phyloP scores from a whole-genome alignment of 75 land plant genomes.

The Pinus albicaulis region DNA sequence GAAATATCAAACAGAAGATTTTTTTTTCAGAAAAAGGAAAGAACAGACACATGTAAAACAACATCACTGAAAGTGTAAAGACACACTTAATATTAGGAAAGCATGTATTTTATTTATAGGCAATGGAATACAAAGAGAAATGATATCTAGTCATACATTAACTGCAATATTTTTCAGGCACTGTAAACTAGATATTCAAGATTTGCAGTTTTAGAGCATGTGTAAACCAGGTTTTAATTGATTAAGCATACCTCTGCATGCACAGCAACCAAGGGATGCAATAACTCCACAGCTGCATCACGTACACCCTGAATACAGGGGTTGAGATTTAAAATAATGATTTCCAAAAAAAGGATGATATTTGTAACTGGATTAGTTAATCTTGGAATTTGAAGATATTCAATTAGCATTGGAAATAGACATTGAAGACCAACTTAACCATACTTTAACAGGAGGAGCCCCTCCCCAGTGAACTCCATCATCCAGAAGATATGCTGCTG shows the following conservation, averaged over 20 bases:
- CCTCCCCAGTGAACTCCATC: constrained; percentile 92
- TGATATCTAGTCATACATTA: no score
- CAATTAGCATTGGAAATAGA: not conserved
- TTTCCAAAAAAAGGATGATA: not conserved
- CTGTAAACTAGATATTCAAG: not conserved
- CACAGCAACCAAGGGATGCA: constrained; percentile 83
- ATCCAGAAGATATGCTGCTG: constrained; percentile 78
- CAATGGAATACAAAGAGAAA: not conserved
- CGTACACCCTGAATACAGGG: constrained; percentile 83
- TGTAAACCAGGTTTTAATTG: not conserved
- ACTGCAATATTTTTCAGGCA: not conserved
- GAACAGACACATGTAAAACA: not conserved
- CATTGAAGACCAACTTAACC: not conserved
- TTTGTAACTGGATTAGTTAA: not conserved
- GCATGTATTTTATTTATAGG: not conserved
- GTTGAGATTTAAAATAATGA: not conserved
- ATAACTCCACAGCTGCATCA: constrained; percentile 89
- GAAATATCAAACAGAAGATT: not conserved
- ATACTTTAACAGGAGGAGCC: constrained; percentile 93
- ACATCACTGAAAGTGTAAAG: not conserved
- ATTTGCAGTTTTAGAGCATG: not conserved
- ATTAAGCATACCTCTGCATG: constrained; percentile 89
- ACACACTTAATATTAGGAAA: not conserved
- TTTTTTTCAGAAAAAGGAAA: not conserved
- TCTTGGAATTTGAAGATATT: not conserved